Percentiles rank a stretch among this genome's conserved stretches.
Conservation (phyloP, 352 stramenopile genomes). For the Phytopythium chamaehyphon region DNA sequence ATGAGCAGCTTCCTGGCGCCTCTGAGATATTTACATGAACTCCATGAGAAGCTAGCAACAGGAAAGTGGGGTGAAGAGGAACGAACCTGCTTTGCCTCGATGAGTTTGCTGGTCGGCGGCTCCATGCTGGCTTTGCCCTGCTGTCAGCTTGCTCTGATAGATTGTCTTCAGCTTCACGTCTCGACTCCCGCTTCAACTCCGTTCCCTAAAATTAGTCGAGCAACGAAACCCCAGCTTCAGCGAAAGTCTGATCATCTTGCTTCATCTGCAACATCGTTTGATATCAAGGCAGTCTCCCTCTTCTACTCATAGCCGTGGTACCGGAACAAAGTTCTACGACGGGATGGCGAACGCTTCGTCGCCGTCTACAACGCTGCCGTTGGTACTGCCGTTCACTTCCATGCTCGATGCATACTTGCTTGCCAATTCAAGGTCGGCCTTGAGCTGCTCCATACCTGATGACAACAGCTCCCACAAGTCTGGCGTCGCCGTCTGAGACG, state of each 20-base stretch:
- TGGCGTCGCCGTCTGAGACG: slow-evolving; percentile 49
- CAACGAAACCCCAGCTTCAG: no score
- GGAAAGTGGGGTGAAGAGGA: no score
- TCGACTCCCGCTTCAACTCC: no score
- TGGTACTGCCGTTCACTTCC: slow-evolving; percentile 4
- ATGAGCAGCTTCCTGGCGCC: slow-evolving; percentile 71
- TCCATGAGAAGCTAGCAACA: not conserved
- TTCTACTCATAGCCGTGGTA: not conserved
- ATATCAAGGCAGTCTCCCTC: not conserved
- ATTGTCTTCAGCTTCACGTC: no score
- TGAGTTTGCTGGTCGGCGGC: slow-evolving; percentile 56
- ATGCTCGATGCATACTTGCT: slow-evolving; percentile 87
- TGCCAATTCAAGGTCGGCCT: slow-evolving; percentile 80
- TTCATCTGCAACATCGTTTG: not conserved
- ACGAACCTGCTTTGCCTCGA: slow-evolving; percentile 75
- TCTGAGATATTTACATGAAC: slow-evolving; percentile 13
- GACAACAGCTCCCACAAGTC: slow-evolving; percentile 85
- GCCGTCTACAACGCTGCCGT: slow-evolving; percentile 28
- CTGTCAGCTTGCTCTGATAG: no score
- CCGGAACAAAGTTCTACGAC: slow-evolving; percentile 24
- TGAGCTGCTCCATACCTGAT: slow-evolving; percentile 87
- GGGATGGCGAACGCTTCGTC: slow-evolving; percentile 56
- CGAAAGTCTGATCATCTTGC: no score
- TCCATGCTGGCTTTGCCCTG: no score
- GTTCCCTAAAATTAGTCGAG: no score